Evolutionary conservation across 805 yeast genomes (phyloP).

Genomic region (Candida nonsorbophila): DNA sequence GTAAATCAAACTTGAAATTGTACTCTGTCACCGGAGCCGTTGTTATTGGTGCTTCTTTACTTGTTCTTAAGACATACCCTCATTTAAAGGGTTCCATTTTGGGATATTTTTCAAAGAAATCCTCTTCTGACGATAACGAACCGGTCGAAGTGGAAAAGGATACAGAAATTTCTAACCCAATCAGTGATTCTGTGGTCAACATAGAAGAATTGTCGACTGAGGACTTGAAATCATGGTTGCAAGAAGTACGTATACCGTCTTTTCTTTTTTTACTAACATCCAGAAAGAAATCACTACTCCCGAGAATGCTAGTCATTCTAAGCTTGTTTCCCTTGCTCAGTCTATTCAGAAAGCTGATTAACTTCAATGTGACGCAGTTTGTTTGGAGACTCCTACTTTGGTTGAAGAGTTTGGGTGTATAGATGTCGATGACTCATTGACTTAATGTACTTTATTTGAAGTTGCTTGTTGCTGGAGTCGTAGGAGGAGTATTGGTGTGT

Average conservation of each 20-base stretch:
- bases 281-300: constrained; percentile 46
- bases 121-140: constrained; percentile 19
- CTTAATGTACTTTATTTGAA: no score
- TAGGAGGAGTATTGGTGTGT: no score
- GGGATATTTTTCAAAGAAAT: constrained; percentile 14
- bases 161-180: constrained; percentile 5
- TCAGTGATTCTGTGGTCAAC: constrained; percentile 17
- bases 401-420: no score
- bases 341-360: constrained; percentile 30
- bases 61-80: constrained; percentile 46
- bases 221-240: constrained; percentile 29
- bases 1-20: constrained; percentile 6
- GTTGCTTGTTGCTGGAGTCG: no score
- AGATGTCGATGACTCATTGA: no score
- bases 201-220: constrained; percentile 29
- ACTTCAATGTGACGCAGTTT: constrained; percentile 13
- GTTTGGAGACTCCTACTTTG: no score
- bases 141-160: constrained; percentile 15
- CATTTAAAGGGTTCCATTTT: constrained; percentile 31
- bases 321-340: constrained; percentile 43
- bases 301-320: constrained; percentile 39
- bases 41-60: constrained; percentile 35
- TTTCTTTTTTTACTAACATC: constrained; percentile 13
- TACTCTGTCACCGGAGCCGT: constrained; percentile 35
- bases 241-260: constrained; percentile 27